Evolutionary conservation across 768 basidiomycete genomes (phyloP).

Genomic region (Boletellus sp.): DNA sequence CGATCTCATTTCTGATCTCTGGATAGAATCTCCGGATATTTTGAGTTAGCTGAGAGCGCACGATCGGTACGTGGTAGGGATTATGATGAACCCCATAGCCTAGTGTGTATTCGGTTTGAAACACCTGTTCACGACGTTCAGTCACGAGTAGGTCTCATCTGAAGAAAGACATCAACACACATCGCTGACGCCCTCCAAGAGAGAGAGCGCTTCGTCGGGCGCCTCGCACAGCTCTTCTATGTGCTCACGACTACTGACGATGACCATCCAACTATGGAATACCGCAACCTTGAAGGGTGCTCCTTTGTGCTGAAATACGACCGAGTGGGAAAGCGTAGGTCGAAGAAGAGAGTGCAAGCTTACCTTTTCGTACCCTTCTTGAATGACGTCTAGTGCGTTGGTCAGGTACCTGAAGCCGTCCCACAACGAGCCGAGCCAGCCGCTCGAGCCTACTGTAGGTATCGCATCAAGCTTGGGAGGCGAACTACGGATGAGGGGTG

Average conservation of each 20-base stretch:
- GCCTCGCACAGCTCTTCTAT: slow-evolving; percentile 40
- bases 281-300: slow-evolving; percentile 28
- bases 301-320: slow-evolving; percentile 18
- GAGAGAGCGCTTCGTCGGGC: slow-evolving; percentile 35
- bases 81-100: slow-evolving; percentile 27
- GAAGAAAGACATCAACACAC: slow-evolving; percentile 22
- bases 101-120: slow-evolving; percentile 38
- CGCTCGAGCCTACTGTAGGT: slow-evolving; percentile 26
- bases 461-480: slow-evolving; percentile 19
- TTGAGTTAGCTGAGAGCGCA: slow-evolving; percentile 33
- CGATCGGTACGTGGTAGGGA: slow-evolving; percentile 25
- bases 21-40: slow-evolving; percentile 38
- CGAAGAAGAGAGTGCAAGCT: background rate
- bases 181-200: slow-evolving; percentile 17
- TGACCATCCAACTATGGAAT: slow-evolving; percentile 34
- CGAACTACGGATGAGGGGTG: too few species aligned
- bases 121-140: slow-evolving; percentile 22
- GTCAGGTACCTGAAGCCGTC: slow-evolving; percentile 15
- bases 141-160: background rate
- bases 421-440: slow-evolving; percentile 27
- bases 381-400: slow-evolving; percentile 21
- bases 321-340: too few species aligned
- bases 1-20: slow-evolving; percentile 44
- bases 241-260: slow-evolving; percentile 29
- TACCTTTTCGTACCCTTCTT: slow-evolving; percentile 31